Evolutionary conservation across 2,329 filamentous ascomycete species (phyloP), one percentile per base, ranked within the genome.

Genomic region (Aspergillus phoenicis): DNA sequence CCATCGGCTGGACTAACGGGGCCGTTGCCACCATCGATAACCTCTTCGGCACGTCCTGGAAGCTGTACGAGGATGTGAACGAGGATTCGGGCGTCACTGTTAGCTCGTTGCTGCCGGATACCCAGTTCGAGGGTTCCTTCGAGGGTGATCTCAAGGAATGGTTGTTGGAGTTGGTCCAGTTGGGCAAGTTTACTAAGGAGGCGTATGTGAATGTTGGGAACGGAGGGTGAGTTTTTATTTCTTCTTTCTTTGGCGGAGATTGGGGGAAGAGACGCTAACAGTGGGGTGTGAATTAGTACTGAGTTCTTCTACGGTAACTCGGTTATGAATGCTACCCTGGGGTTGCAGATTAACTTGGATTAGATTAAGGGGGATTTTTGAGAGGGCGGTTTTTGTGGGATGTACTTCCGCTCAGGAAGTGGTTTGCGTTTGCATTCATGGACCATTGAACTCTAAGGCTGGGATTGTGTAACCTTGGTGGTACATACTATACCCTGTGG

Each of bases 151-250:
- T 77, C 45, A 80, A 78, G 68, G 73, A 80, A 30, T 81, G 78
- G 79, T 66, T 81, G 20, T 41, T 71, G 20, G 75, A 74, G 11
- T 60, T 81, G 51, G 74, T 74, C 1, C 68, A 74, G 30, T 71
- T 76, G 38, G 78, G 75, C 2, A 66, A 77, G 20, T 79, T 79
- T 59, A 66, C 64, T 3, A 68, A 71, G 10, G 68, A 63, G 17
- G 79, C 75, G 1, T 81, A 75, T 59, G 75, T 80, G 38, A 80
- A 81, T 56, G 77, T 81, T 6, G 78, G 77, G 1, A 81, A 81
- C 62, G 78, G 73, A 17, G 78, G 78, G 66, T 69, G 59, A 47
- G 60, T 66, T 51, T 45, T 30, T 24, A 8, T 4, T 8, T 38
- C n/a, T 28, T 54, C 17, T 17, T 45, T 45, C 15, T 41, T 22